Evolutionary conservation across 1,284 basidiomycete species (phyloP), one percentile per base, ranked within the genome.

Genomic region (Melampsora abietis-canadensis): DNA sequence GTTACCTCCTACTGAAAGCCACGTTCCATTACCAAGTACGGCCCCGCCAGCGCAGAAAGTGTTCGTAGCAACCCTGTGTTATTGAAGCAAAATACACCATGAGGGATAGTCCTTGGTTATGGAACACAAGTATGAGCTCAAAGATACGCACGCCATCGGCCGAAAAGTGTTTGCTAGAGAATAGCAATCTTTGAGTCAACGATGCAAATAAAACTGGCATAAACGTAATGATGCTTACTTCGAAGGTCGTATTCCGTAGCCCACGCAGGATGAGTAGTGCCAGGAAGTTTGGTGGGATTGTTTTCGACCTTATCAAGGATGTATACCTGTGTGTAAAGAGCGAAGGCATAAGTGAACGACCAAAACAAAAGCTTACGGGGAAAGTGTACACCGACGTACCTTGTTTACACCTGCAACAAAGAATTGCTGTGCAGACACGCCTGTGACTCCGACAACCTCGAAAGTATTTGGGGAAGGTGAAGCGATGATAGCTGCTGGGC

Each of bases 231-330:
- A 51, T 8, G 46, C 59, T 2, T 40, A 37, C 47, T 68, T 19
- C 47, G 59, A 5, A 34, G 17, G 54, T 76, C 76, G 62, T 69
- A 76, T 76, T 77, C 54, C 66, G 70, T 61, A 76, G 77, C 31
- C 77, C 77, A 65, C 24, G 63, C 64, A 31, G 75, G 61, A 65
- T 46, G 40, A 17, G 70, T 48, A 19, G 68, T 68, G 63, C 78
- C 76, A 15, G 65, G 30, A 12, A 79, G 69, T 24, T 63, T 60
- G 17, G 63, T n/a, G 12, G 73, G 76, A 77, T 83, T 83, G 77
- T 81, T 80, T 76, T 83, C 82, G 14, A 79, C 80, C 78, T 83
- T 83, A 78, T 83, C 82, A 47, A 83, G 78, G 59, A 83, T 82
- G 72, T 82, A 81, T 48, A 82, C 80, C 54, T 77, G 66, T 12